Evolutionary conservation across 208 protist genomes (phyloP).

Genomic region (Crithidia acanthocephali): DNA sequence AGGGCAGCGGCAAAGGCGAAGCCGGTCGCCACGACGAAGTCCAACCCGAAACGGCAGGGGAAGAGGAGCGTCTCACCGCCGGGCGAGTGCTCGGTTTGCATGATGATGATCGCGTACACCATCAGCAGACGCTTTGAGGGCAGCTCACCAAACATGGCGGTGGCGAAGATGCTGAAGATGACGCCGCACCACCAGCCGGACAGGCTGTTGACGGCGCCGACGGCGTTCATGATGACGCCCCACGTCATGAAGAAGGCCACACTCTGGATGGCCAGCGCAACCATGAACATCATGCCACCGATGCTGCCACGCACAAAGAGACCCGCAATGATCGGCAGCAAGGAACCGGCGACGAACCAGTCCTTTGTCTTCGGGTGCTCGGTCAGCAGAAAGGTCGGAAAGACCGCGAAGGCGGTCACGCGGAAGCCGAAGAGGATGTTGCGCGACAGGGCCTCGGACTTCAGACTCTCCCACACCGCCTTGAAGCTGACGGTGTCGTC

Average conservation of each 20-base stretch:
- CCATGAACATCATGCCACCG: slow-evolving; percentile 46
- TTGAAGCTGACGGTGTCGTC: slow-evolving; percentile 48
- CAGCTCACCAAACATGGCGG: slow-evolving; percentile 59
- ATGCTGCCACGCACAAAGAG: slow-evolving; percentile 41
- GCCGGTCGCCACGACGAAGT: slow-evolving; percentile 50
- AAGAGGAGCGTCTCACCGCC: slow-evolving; percentile 37
- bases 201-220: slow-evolving; percentile 35
- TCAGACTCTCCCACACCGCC: slow-evolving; percentile 38
- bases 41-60: slow-evolving; percentile 33
- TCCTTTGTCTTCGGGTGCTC: slow-evolving; percentile 36
- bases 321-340: slow-evolving; percentile 42
- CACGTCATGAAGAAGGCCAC: slow-evolving; percentile 36
- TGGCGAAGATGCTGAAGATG: slow-evolving; percentile 41
- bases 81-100: slow-evolving; percentile 59
- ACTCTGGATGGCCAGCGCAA: slow-evolving; percentile 35
- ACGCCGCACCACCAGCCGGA: slow-evolving; percentile 70
- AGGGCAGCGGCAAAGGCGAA: slow-evolving; percentile 43
- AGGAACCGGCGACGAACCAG: slow-evolving; percentile 34
- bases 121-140: slow-evolving; percentile 55
- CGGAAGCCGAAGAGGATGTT: slow-evolving; percentile 52
- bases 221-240: slow-evolving; percentile 54
- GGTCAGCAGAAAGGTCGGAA: slow-evolving; percentile 49
- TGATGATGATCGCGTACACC: slow-evolving; percentile 58
- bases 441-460: slow-evolving; percentile 31
- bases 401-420: slow-evolving; percentile 42